These are phyloP conservation scores for Pisolithus sp. DNA, from an alignment of 768 basidiomycete species.

Conservation along the genomic window DNA sequence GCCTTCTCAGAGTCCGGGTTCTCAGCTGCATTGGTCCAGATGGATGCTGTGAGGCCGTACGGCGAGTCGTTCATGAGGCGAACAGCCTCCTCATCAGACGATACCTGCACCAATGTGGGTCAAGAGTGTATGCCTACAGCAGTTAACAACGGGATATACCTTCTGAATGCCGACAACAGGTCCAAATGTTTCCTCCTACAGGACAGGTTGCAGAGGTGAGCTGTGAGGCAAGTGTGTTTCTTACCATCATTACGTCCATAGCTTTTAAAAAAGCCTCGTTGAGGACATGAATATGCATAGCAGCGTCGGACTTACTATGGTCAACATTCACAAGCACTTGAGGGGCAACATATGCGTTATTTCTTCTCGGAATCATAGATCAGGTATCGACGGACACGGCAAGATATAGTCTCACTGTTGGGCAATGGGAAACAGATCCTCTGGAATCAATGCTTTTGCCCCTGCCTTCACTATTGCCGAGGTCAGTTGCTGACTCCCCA, in stretches of 20 bases:
- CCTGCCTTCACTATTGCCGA: conserved; percentile 59
- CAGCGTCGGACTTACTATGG: conserved; percentile 46
- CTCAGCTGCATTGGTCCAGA: conserved; percentile 78
- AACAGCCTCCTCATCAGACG: conserved; percentile 83
- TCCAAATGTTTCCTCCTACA: conserved; percentile 84
- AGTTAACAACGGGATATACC: conserved; percentile 33
- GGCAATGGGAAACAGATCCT: conserved; percentile 59
- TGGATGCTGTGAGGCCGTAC: conserved; percentile 89
- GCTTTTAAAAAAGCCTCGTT: conserved; percentile 35
- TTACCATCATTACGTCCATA: conserved; percentile 90
- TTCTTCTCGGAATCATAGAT: conserved; percentile 35
- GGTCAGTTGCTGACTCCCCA: background rate
- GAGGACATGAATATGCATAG: conserved; percentile 3
- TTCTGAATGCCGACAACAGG: conserved; percentile 92
- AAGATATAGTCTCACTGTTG: conserved; percentile 44
- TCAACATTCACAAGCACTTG: conserved; percentile 87
- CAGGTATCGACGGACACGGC: background rate
- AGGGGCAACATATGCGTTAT: conserved; percentile 83
- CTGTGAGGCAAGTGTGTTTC: conserved; percentile 2
- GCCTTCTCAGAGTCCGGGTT: conserved; percentile 57
- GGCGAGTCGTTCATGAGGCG: conserved; percentile 92
- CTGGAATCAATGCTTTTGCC: conserved; percentile 69
- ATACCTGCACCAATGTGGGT: conserved; percentile 40
- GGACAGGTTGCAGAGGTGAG: background rate
- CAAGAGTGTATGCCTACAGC: background rate